phyloP scores from a whole-genome alignment of 176 grass and related monocot species.

The Zea luxurians region DNA sequence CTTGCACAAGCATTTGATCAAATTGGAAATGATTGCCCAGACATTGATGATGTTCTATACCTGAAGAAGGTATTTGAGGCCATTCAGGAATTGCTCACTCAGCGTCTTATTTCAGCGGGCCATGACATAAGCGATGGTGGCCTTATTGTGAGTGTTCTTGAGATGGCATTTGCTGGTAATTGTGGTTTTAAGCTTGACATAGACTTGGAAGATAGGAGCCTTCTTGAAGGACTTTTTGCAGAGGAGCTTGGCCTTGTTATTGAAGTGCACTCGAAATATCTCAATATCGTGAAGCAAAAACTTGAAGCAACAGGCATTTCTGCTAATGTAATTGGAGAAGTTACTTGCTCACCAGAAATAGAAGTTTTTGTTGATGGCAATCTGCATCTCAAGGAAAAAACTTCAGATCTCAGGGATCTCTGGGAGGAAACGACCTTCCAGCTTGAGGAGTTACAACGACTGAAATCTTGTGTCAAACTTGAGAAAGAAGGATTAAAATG shows the following conservation, averaged over 20 bases:
- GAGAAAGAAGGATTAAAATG: constrained; percentile 78
- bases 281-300: constrained; percentile 53
- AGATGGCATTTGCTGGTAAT: constrained; percentile 92
- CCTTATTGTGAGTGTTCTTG: constrained; percentile 65
- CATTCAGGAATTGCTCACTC: constrained; percentile 68
- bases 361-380: constrained; percentile 57
- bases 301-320: constrained; percentile 60
- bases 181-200: constrained; percentile 67
- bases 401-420: constrained; percentile 61
- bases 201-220: constrained; percentile 44
- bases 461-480: constrained; percentile 68
- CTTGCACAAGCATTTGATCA: constrained; percentile 83
- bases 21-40: constrained; percentile 83
- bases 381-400: constrained; percentile 62
- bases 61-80: constrained; percentile 65
- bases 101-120: constrained; percentile 62
- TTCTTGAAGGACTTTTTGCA: constrained; percentile 66
- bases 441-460: constrained; percentile 67
- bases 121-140: constrained; percentile 92
- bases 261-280: constrained; percentile 53
- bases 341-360: constrained; percentile 51
- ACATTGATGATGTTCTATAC: constrained; percentile 77
- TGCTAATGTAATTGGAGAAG: constrained; percentile 61
- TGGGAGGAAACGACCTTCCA: constrained; percentile 93
- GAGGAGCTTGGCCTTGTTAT: constrained; percentile 85